Conservation (phyloP, 106 monocot genomes). For the Hemerocallis citrina region DNA sequence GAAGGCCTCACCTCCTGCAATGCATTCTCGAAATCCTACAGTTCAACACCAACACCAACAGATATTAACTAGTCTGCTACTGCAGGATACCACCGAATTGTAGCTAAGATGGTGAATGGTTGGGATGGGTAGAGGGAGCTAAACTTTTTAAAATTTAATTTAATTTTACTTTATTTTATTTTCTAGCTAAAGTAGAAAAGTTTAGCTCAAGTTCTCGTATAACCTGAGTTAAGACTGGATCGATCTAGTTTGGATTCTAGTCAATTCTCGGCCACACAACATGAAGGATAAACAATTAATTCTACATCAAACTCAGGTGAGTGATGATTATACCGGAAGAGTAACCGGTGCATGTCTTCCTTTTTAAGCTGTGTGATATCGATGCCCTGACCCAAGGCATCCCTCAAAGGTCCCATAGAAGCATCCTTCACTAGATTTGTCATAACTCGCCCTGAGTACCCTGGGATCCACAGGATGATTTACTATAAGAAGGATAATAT, state of each 20-base stretch:
- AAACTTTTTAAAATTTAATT: too few relatives aligned
- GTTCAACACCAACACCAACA: too few relatives aligned
- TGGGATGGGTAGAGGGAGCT: too few relatives aligned
- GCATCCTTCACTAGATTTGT: conserved; percentile 99
- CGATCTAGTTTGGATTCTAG: too few relatives aligned
- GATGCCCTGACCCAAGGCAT: conserved; percentile 65
- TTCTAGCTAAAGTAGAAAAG: too few relatives aligned
- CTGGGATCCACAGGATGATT: conserved; percentile 21
- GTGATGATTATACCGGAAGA: conserved; percentile 34
- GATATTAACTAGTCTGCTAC: too few relatives aligned
- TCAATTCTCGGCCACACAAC: too few relatives aligned
- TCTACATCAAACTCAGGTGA: not conserved
- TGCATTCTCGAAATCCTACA: conserved; percentile 81
- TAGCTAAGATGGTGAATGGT: too few relatives aligned
- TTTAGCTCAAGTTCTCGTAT: not conserved
- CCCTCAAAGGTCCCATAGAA: conserved; percentile 93
- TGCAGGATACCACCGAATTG: too few relatives aligned
- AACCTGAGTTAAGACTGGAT: too few relatives aligned
- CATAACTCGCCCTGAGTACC: conserved; percentile 96
- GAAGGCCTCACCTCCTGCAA: conserved; percentile 88
- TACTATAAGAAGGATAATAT: not conserved
- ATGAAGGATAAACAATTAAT: not conserved
- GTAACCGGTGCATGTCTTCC: conserved; percentile 78
- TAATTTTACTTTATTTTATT: too few relatives aligned
- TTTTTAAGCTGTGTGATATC: conserved; percentile 72